These are phyloP conservation scores for Coniochaeta hoffmannii DNA, from an alignment of 2,329 filamentous ascomycete genomes.

Conservation along the genomic window DNA sequence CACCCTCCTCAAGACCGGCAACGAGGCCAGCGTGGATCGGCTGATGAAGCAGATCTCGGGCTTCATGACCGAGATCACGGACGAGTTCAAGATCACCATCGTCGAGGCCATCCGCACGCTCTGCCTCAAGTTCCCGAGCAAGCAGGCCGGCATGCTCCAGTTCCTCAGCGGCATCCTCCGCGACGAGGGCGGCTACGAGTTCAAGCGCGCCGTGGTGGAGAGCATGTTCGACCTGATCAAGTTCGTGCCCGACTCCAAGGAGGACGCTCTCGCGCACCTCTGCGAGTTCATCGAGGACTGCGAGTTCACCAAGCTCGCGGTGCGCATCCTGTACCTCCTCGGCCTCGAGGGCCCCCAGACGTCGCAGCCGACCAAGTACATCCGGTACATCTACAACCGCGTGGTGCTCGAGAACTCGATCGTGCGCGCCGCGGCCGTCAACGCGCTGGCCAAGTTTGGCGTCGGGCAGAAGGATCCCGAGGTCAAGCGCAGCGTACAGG, in stretches of 20 bases:
- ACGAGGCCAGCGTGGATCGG: slow-evolving; percentile 92
- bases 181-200: slow-evolving; percentile 96
- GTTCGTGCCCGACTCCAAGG: slow-evolving; percentile 84
- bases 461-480: slow-evolving; percentile 94
- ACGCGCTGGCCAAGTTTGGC: slow-evolving; percentile 92
- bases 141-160: slow-evolving; percentile 94
- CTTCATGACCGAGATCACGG: slow-evolving; percentile 98
- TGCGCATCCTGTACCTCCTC: slow-evolving; percentile 88
- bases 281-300: slow-evolving; percentile 99
- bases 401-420: slow-evolving; percentile 96
- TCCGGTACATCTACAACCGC: slow-evolving; percentile 98
- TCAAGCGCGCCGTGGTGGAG: slow-evolving; percentile 95
- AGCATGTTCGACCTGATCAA: slow-evolving; percentile 99
- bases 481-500: slow-evolving; percentile 90
- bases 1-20: slow-evolving; percentile 94
- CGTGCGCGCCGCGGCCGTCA: slow-evolving; percentile 89
- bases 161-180: slow-evolving; percentile 96
- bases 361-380: slow-evolving; percentile 94
- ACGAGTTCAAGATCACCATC: slow-evolving; percentile 99
- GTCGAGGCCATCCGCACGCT: slow-evolving; percentile 95
- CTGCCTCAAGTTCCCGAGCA: slow-evolving; percentile 95
- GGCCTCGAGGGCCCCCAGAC: slow-evolving; percentile 94
- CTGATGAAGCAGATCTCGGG: slow-evolving; percentile 98
- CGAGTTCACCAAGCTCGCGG: slow-evolving; percentile 96
- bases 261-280: slow-evolving; percentile 81